phyloP scores from a whole-genome alignment of 2,329 filamentous ascomycete species.

The Dothistroma pini region DNA sequence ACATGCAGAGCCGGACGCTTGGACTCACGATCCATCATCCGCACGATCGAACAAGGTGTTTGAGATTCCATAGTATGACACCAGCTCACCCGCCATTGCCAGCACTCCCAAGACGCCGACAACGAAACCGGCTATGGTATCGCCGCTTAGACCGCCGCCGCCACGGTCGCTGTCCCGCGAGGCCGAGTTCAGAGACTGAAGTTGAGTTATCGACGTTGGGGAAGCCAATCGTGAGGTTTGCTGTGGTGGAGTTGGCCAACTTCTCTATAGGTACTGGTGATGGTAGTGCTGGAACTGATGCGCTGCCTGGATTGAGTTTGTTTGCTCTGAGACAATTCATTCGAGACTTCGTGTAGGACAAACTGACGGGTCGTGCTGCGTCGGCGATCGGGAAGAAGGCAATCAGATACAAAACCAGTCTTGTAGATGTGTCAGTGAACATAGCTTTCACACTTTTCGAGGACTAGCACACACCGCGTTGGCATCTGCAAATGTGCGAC shows the following conservation, averaged over 20 bases:
- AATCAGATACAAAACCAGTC: too few relatives aligned
- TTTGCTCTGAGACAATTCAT: conserved; percentile 12
- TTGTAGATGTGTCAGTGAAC: too few relatives aligned
- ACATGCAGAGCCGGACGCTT: not conserved
- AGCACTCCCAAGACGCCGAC: not conserved
- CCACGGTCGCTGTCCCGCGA: too few relatives aligned
- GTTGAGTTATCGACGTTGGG: not conserved
- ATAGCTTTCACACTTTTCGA: too few relatives aligned
- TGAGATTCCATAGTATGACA: not conserved
- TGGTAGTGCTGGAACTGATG: conserved; percentile 1
- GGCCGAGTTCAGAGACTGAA: not conserved
- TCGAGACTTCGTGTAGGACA: conserved; percentile 10
- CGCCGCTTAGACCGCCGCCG: too few relatives aligned
- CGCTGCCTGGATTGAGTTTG: conserved; percentile 11
- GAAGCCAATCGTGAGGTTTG: not conserved
- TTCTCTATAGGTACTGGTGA: not conserved
- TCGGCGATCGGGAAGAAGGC: too few relatives aligned
- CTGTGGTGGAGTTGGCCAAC: not conserved
- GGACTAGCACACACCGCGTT: too few relatives aligned
- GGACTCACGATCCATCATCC: not conserved
- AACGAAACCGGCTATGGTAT: not conserved
- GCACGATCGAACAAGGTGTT: too few relatives aligned
- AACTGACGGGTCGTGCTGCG: conserved; percentile 1
- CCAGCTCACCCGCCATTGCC: not conserved
- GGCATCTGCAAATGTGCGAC: too few relatives aligned